Base-by-base conservation (phyloP, 1,284 basidiomycete genomes). In the Cystobasidiaceae sp. region DNA sequence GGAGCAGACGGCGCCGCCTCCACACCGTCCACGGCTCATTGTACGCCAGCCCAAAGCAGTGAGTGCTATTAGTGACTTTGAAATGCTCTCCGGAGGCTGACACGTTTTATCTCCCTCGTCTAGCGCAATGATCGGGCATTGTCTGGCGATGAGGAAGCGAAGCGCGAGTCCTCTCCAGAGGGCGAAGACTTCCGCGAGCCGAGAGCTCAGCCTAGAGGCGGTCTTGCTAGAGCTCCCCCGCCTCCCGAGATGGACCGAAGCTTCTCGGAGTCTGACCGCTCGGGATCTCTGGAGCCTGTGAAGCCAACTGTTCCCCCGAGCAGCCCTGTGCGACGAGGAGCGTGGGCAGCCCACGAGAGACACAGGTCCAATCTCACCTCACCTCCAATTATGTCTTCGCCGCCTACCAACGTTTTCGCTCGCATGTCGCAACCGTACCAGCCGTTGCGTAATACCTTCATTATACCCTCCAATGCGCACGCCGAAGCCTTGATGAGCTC, bases 351-450 rank as follows among this genome's bases (percentile, higher is more conserved):
- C 17, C 28, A 45, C n/a, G 54, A 56, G 19, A 41, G 54, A 23
- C 61, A 51, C 17, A 39, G 51, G 17, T 37, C 61, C 11, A 30
- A 56, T 8, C 61, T 66, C n/a, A 66, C 44, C 13, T 66, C 63
- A 13, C 63, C 62, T n/a, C 39, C 67, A 13, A 49, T 65, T 43
- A 52, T 67, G 48, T 64, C 69, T 17, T 73, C 72, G n/a, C 72
- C 72, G 0, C 72, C 72, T 19, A 72, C 71, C 0, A 67, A 67
- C 30, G 72, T 73, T 19, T 71, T 72, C 60, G 68, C 70, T 25
- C 71, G 71, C 27, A 70, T 73, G 56, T 71, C 72, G 2, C 69
- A 71, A 1, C 72, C 71, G 11, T 72, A 73, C 62, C 71, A 71
- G 59, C 72, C 72, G 17, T 57, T 73, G 23, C 56, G 68, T n/a